phyloP scores from a whole-genome alignment of 2,329 filamentous ascomycete species.

The Exophiala mesophila region DNA sequence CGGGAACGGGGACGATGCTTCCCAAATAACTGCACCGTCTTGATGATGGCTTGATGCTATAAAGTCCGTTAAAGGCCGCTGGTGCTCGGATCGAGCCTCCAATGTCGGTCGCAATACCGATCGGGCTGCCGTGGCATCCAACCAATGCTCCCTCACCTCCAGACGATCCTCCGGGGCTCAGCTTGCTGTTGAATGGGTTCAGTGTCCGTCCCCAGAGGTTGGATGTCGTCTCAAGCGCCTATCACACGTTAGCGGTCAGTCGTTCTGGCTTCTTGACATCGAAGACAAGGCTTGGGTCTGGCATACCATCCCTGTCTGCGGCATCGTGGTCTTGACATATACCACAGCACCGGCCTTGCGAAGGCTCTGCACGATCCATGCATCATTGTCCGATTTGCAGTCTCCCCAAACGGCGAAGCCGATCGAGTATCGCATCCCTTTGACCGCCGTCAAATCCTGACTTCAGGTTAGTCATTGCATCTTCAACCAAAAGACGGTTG shows the following conservation, averaged over 20 bases:
- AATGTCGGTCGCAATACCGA: constrained; percentile 52
- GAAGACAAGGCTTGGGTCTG: too few relatives aligned
- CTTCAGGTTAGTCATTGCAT: neutral
- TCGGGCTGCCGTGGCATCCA: constrained; percentile 42
- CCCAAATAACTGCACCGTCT: constrained; percentile 33
- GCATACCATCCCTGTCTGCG: constrained; percentile 46
- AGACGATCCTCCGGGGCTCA: constrained; percentile 50
- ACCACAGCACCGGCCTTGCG: constrained; percentile 42
- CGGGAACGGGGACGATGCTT: neutral
- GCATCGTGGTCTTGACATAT: constrained; percentile 50
- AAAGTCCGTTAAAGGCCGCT: constrained; percentile 46
- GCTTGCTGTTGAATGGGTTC: constrained; percentile 49
- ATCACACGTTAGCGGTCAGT: too few relatives aligned
- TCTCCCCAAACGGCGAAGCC: constrained; percentile 34
- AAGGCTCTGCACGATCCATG: constrained; percentile 25
- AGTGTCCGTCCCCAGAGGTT: constrained; percentile 38
- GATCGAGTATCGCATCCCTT: constrained; percentile 30
- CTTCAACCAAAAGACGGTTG: constrained; percentile 23
- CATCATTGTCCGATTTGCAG: constrained; percentile 24
- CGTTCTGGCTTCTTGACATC: too few relatives aligned
- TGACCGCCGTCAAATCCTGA: constrained; percentile 30
- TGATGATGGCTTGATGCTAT: constrained; percentile 36
- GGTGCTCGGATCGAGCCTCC: constrained; percentile 51
- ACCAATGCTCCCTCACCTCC: constrained; percentile 48
- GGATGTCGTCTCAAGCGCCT: too few relatives aligned